Evolutionary conservation across 805 yeast genomes (phyloP), one percentile per base, ranked within the genome.

Genomic region (Saccharomyces eubayanus): DNA sequence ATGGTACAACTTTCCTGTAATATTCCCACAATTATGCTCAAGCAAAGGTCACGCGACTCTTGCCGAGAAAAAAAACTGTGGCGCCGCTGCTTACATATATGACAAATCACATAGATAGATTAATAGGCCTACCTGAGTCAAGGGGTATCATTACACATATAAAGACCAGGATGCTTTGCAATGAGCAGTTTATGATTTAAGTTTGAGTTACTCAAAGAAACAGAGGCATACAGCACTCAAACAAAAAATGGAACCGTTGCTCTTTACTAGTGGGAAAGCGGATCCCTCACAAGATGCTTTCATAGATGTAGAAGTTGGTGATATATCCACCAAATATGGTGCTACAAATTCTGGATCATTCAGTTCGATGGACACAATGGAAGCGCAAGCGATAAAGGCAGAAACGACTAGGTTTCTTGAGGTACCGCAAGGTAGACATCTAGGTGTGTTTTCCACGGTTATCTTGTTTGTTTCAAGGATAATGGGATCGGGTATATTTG

Each of bases 401-500:
- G 12, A 16, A 11, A 36, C 43, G 24, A 11, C 24, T 1, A 47
- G 53, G 4, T 49, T 54, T 31, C 30, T 56, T 16, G 70, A 69
- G 48, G 72, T 69, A 2, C 91, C 91, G 0, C 89, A 84, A 59
- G 92, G 92, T 1, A 72, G 92, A 41, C 89, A 85, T 67, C 66
- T 87, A 56, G 92, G 92, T 0, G 66, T 84, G 2, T 84, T 78
- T 59, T 82, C 89, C 6, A 83, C 88, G 0, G 75, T 83, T 45
- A 76, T 84, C 47, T 69, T 85, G 54, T 83, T 84, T 60, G 75
- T 87, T 6, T 81, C 88, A 14, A 72, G 91, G 55, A 86, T 87
- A 46, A 72, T 87, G 11, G 94, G 95, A 0, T 83, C 90, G 0
- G 94, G 94, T 0, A 85, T 87, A 8, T 84, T 86, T 71, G 84